phyloP scores from a whole-genome alignment of 148 eudicot species.

The Linanthus parryae region DNA sequence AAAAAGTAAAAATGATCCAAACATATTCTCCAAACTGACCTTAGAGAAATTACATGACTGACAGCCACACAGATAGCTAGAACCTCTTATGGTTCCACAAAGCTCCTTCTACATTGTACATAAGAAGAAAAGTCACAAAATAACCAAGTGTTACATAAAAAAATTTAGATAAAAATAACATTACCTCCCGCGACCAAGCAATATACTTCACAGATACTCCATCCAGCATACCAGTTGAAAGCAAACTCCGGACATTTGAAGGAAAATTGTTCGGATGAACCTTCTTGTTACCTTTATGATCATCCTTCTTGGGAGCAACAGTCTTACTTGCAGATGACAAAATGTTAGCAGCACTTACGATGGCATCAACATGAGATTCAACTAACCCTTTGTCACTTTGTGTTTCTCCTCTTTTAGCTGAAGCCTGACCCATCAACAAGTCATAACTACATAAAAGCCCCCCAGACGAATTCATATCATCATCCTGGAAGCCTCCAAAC shows the following conservation, averaged over 20 bases:
- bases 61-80: conserved; percentile 86
- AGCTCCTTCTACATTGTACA: conserved; percentile 55
- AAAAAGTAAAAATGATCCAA: background rate
- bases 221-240: conserved; percentile 84
- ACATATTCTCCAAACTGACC: conserved; percentile 34
- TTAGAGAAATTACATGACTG: conserved; percentile 58
- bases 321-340: conserved; percentile 18
- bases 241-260: conserved; percentile 72
- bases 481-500: conserved; percentile 47
- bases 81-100: conserved; percentile 55
- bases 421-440: conserved; percentile 33
- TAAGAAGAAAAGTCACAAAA: conserved; percentile 10
- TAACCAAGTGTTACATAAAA: conserved; percentile 5
- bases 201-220: conserved; percentile 82
- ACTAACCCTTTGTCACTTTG: conserved; percentile 19
- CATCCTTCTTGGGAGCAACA: conserved; percentile 39
- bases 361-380: conserved; percentile 29
- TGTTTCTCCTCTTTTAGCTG: conserved; percentile 23
- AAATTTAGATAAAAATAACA: conserved; percentile 1
- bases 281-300: conserved; percentile 44
- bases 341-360: conserved; percentile 20
- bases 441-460: conserved; percentile 23
- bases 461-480: conserved; percentile 28
- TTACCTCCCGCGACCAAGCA: conserved; percentile 86
- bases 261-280: conserved; percentile 63